Evolutionary conservation across 2,329 filamentous ascomycete genomes (phyloP), one percentile per base, ranked within the genome.

Genomic region (Penicillium brasilianum): DNA sequence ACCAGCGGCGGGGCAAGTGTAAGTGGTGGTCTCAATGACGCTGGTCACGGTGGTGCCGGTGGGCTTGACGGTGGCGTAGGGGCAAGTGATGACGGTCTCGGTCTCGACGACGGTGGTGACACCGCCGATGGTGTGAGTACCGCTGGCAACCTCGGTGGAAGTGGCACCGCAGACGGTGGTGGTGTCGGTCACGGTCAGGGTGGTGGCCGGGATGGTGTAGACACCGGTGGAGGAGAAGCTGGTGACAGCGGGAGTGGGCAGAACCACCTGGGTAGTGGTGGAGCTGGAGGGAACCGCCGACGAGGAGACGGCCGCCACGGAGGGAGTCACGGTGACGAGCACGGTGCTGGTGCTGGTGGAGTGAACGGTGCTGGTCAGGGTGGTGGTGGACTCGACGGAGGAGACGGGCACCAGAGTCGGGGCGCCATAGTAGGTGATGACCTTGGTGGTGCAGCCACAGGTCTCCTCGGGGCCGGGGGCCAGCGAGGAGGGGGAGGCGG

Each of bases 131-230:
- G 88, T 91, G 83, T 90, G 83, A 44, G 83, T 86, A 72, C 90
- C 90, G 61, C 83, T 76, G 57, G 88, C 80, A 53, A 91, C 81
- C 54, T 82, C 77, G 67, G 89, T 90, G 61, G 85, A 83, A 65
- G 86, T 82, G 55, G 85, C 84, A 69, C 78, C 88, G 76, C 85
- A 87, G 64, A 90, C 88, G 41, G 88, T 90, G 68, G 87, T 90
- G 62, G 85, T 84, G 76, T 87, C 81, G 64, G 83, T 87, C 67
- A 93, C 79, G 63, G 86, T 88, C 66, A 91, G 73, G 64, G 90
- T 93, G 68, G 85, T 90, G 61, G 89, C 88, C 68, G 88, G 87
- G 83, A 91, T 87, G 68, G 90, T 92, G 82, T 92, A 93, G 64
- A 84, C 85, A 77, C 90, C 90, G 34, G 90, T 86, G 49, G 87